Base-by-base conservation (phyloP, 495 filamentous ascomycete genomes). In the Trypethelium eluteriae region DNA sequence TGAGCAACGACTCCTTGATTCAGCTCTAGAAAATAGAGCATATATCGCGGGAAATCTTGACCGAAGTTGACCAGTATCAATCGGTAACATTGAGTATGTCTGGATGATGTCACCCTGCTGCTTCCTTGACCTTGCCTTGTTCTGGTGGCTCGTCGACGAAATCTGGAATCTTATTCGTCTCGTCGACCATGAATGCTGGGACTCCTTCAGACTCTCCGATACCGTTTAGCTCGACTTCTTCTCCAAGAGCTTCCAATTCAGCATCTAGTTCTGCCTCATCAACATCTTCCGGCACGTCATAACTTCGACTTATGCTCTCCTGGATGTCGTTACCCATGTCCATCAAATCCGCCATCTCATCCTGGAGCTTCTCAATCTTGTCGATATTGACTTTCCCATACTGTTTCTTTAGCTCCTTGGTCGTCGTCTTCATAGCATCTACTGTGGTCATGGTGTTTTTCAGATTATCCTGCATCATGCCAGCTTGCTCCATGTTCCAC, bases 401-500 rank as follows among this genome's bases (percentile, higher is more conserved):
- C 80, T 98, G 95, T 76, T 96, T 93, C 72, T 85, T 85, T 66
- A 98, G 81, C 64, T 90, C 87, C 80, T 97, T 97, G 72, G 95
- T 96, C 36, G 95, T 97, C 1, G 85, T 89, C 81, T 97, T 94
- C 85, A 98, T 92, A 25, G 92, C 95, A 75, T 98, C 94, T 16
- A 98, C 92, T 0, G 94, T 98, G 32, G 92, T 94, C 93, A 98
- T 96, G 64, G 95, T 93, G 76, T 98, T 97, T 75, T 96, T 95
- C 41, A 98, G 86, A 72, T 98, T 98, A 77, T 98, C 94, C 79
- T 94, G 92, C 95, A 98, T 98, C 83, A 95, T 96, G 76, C 90
- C 89, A 5, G 94, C 94, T 75, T 98, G 94, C 77, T 98, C 93
- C 93, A 98, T 97, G 80, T 98, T 98, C 94, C 94, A 98, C 12